Percentiles rank a stretch among this genome's conserved stretches.
These are phyloP conservation scores for Mycogone perniciosa DNA, from an alignment of 2,329 filamentous ascomycete genomes.

Conservation along the genomic window DNA sequence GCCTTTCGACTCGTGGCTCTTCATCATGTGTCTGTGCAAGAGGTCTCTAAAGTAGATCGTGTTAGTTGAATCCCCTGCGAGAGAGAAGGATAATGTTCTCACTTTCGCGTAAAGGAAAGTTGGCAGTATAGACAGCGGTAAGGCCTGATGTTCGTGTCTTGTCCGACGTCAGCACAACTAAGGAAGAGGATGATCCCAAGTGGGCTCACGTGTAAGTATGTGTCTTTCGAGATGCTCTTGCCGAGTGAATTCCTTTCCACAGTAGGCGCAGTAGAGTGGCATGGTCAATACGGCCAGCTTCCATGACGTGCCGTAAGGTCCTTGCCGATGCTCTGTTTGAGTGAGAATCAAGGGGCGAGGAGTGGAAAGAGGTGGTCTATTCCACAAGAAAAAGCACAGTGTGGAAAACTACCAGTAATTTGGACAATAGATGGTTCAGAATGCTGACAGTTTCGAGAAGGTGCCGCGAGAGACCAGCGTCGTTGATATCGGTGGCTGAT, in stretches of 20 bases:
- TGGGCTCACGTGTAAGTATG: neutral
- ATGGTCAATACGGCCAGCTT: neutral
- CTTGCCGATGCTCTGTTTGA: neutral
- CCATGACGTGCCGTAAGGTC: neutral
- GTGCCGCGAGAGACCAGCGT: constrained; percentile 4
- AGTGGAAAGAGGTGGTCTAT: too few relatives aligned
- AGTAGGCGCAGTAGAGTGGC: neutral
- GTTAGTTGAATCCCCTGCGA: neutral
- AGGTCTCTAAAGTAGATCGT: neutral
- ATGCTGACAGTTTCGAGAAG: constrained; percentile 8
- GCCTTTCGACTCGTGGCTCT: neutral
- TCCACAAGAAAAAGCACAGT: neutral
- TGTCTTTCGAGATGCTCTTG: neutral
- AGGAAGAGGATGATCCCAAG: neutral
- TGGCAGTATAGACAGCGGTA: neutral
- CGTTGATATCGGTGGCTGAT: neutral
- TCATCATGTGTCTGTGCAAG: neutral
- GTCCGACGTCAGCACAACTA: neutral
- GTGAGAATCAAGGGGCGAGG: too few relatives aligned
- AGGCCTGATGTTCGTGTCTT: neutral
- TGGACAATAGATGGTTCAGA: neutral
- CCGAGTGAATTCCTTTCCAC: neutral
- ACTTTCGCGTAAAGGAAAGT: neutral
- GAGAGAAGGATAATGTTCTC: neutral
- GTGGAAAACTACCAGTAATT: neutral